Percentiles rank a stretch among this genome's conserved stretches.
Conservation (phyloP, 495 filamentous ascomycete genomes). For the Aspergillus haitiensis region DNA sequence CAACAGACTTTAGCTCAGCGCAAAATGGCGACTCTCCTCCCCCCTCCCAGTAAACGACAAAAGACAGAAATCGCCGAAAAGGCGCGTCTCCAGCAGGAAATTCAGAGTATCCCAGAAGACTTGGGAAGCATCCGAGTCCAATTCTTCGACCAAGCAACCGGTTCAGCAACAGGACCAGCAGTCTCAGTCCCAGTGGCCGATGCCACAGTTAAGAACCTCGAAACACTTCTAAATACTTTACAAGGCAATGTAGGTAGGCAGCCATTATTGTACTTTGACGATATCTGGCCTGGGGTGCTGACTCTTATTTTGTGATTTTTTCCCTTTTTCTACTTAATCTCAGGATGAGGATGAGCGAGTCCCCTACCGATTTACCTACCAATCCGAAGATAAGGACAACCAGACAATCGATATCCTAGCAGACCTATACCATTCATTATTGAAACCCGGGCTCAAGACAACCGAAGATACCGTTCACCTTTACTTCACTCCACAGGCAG, state of each 20-base stretch:
- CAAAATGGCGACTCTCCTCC: constrained; percentile 81
- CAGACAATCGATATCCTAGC: constrained; percentile 59
- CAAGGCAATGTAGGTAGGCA: constrained; percentile 68
- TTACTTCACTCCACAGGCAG: constrained; percentile 84
- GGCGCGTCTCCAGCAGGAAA: constrained; percentile 72
- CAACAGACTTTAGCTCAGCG: constrained; percentile 17
- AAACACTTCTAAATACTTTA: constrained; percentile 85
- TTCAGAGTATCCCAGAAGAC: constrained; percentile 66
- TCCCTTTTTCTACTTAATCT: constrained; percentile 19
- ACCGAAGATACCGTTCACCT: constrained; percentile 76
- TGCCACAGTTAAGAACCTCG: constrained; percentile 85
- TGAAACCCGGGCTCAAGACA: constrained; percentile 62
- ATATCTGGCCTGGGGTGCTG: background rate
- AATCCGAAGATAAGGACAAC: constrained; percentile 48
- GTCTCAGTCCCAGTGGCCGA: constrained; percentile 83
- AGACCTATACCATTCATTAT: constrained; percentile 72
- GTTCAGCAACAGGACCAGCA: constrained; percentile 62
- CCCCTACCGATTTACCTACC: constrained; percentile 84
- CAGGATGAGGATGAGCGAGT: constrained; percentile 75
- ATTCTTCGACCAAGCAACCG: constrained; percentile 82
- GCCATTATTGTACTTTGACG: background rate
- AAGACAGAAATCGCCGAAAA: constrained; percentile 72
- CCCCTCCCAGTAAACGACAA: constrained; percentile 90
- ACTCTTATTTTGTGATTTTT: background rate
- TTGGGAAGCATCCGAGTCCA: constrained; percentile 80